Evolutionary conservation across 2,329 filamentous ascomycete species (phyloP).

Genomic region (Davidsoniella eucalypti): DNA sequence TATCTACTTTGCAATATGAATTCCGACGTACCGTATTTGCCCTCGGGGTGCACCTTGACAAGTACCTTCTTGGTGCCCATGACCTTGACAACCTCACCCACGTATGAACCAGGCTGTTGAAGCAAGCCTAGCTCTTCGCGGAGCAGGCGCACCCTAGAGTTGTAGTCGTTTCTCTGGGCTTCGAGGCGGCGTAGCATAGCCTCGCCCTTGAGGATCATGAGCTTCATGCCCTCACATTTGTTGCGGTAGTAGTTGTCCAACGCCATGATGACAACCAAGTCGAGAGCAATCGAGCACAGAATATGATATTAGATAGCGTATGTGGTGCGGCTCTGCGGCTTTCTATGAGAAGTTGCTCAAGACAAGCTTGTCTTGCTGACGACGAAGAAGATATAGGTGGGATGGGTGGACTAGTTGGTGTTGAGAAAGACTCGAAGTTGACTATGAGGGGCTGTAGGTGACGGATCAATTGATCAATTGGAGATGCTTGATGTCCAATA

Average conservation of each 20-base stretch:
- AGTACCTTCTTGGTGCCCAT: conserved; percentile 99
- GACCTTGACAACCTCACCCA: conserved; percentile 98
- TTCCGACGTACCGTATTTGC: conserved; percentile 76
- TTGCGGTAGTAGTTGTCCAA: conserved; percentile 99
- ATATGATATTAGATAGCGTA: background rate
- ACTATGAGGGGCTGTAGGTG: no score
- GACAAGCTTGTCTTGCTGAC: background rate
- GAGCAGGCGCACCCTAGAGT: conserved; percentile 86
- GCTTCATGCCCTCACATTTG: conserved; percentile 99
- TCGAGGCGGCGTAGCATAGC: conserved; percentile 86
- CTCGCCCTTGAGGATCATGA: conserved; percentile 98
- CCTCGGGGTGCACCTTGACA: conserved; percentile 97
- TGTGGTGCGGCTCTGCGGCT: background rate
- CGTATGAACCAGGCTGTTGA: conserved; percentile 94
- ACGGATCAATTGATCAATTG: no score
- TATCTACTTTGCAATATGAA: background rate
- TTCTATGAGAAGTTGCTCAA: background rate
- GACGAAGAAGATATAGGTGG: no score
- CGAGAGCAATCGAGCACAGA: background rate
- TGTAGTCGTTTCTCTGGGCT: conserved; percentile 98
- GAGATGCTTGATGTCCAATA: no score
- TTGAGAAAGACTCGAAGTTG: background rate
- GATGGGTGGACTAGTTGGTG: background rate
- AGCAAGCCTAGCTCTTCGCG: conserved; percentile 89
- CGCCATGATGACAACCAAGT: conserved; percentile 50